Evolutionary conservation across 768 basidiomycete species (phyloP), one percentile per base, ranked within the genome.

Genomic region (Lactarius tabidus): DNA sequence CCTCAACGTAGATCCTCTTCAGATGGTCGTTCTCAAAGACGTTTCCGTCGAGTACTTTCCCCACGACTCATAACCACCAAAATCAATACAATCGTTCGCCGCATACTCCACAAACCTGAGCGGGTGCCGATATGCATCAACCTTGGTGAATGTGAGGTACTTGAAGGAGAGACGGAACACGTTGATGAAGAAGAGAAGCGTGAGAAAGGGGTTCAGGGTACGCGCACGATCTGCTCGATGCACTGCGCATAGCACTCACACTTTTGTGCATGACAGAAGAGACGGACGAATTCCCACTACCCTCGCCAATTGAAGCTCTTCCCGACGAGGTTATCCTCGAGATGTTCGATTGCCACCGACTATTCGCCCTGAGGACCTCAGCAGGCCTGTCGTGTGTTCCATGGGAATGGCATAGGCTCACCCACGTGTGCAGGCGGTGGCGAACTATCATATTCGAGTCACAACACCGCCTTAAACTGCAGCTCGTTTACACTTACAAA

Each of bases 331-430:
- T 57, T 33, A 43, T 62, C 62, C 55, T 62, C 41, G 62, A 62
- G 26, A 62, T 62, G 15, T 62, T 62, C 26, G 26, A 56, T 8
- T 43, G 36, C 10, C 33, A 62, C 36, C 62, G 62, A 48, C 9
- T 56, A 8, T 9, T 51, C 18, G 29, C 45, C 33, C 31, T 62
- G 8, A 51, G 17, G 17, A 18, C 4, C 28, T 35, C 28, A 2
- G 48, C 28, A 2, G 48, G 48, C 48, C 48, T 23, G 26, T n/a
- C 7, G 20, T n/a, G 14, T 8, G 26, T 23, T 6, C 62, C 62
- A 12, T 62, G 62, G 62, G 55, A 62, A 36, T 65, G 64, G 58
- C 51, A 60, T 39, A 60, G 58, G 15, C 64, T 60, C 35, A 26
- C 28, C 18, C 64, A 65, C 52, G 64, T 61, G 29, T 65, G 52